Evolutionary conservation across 2,329 filamentous ascomycete species (phyloP), one percentile per base, ranked within the genome.

Genomic region (Phialophora chinensis): DNA sequence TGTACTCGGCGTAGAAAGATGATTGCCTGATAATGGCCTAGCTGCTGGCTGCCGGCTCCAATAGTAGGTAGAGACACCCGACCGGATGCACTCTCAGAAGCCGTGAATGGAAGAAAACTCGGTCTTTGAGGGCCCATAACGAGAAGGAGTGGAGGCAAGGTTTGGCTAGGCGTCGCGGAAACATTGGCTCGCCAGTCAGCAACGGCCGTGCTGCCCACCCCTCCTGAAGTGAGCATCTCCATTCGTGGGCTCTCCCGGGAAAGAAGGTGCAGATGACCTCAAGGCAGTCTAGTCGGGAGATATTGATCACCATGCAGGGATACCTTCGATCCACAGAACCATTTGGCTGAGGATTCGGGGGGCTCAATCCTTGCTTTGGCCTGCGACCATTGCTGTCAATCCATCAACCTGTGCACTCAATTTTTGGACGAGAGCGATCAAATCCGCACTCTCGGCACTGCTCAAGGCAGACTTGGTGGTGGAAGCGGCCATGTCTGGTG

Each of bases 331-430:
- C 59, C 44, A 56, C 17, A 23, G 50, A n/a, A 50, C 11, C 31
- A 42, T 29, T 31, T 7, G n/a, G 31, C 25, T 47, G 35, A 27
- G 25, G 23, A 23, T 52, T 23, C 23, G 14, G 52, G 47, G 49
- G 33, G 29, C 10, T 66, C 58, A 73, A 50, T 73, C 71, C 57
- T 67, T 68, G 33, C 68, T 62, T 59, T 73, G 71, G 42, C 69
- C 70, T 38, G 71, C 72, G 50, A 73, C 67, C 68, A 72, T 70
- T 20, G 72, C 71, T 8, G 71, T 71, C 62, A 74, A 65, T 12
- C 65, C 66, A 56, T 74, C 71, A 33, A 74, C 72, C 49, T 74
- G 71, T 25, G 63, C 65, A 62, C 68, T 70, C 60, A 74, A 59
- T 42, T 63, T 69, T 38, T 73, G 71, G 23, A 74, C 65, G 42